These are phyloP conservation scores for Mesostigma viride DNA, from an alignment of 139 green algal genomes.

Conservation along the genomic window DNA sequence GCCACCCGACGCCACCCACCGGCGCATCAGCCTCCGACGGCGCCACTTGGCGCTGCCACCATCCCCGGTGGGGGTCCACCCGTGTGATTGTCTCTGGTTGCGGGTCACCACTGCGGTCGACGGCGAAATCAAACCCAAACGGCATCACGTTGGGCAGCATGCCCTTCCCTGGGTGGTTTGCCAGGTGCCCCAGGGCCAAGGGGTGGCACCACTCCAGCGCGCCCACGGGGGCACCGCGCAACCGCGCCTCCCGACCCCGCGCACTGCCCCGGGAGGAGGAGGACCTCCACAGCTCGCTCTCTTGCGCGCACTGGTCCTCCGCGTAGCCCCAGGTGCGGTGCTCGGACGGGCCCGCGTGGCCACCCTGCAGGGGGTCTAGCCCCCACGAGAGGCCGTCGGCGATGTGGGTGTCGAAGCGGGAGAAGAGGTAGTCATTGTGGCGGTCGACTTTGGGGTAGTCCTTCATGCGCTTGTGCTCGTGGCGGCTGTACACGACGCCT, in stretches of 20 bases:
- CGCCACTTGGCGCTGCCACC: too few species aligned
- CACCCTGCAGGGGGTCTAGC: neutral
- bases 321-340: neutral
- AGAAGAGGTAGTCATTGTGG: conserved; percentile 42
- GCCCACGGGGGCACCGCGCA: neutral
- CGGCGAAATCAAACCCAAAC: conserved; percentile 34
- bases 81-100: too few species aligned
- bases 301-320: neutral
- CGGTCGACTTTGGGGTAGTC: conserved; percentile 50
- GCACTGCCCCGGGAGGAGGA: neutral
- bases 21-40: too few species aligned
- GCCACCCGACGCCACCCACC: too few species aligned
- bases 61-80: too few species aligned
- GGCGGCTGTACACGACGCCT: conserved; percentile 41
- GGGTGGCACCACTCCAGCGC: conserved; percentile 44
- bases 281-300: neutral
- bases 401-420: conserved; percentile 49
- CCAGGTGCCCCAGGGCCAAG: conserved; percentile 47
- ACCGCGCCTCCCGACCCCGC: neutral
- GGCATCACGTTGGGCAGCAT: conserved; percentile 48
- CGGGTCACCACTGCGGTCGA: too few species aligned
- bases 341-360: neutral
- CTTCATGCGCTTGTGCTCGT: conserved; percentile 40
- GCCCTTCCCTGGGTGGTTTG: conserved; percentile 47
- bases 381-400: conserved; percentile 52